A percentile compares a stretch with the other conserved stretches of the same genome.
Evolutionary conservation across 345 rosid species (phyloP).

Genomic region (Lepidium aucheri): DNA sequence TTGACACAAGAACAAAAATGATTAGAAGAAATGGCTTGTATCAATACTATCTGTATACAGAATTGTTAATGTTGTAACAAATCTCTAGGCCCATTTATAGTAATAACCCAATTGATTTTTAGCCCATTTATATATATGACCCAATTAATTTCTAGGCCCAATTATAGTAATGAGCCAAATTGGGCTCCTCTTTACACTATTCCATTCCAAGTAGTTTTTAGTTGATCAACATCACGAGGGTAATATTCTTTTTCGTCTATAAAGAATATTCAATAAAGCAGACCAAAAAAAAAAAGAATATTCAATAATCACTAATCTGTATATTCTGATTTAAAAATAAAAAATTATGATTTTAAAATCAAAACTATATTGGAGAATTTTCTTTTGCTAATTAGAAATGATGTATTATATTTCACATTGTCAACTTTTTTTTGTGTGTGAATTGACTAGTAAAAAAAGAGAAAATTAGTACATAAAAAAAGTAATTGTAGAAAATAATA

Average conservation of each 20-base stretch:
- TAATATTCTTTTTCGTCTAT: too few relatives aligned
- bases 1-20: not conserved
- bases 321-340: too few relatives aligned
- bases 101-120: not conserved
- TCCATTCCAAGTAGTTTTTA: not conserved
- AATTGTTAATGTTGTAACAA: too few relatives aligned
- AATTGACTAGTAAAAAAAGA: not conserved
- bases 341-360: too few relatives aligned
- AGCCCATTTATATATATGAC: not conserved
- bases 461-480: not conserved
- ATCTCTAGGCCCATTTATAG: not conserved
- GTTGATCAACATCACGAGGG: not conserved
- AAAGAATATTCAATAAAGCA: too few relatives aligned
- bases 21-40: not conserved
- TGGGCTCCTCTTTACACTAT: too few relatives aligned
- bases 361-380: too few relatives aligned
- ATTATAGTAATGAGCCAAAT: not conserved
- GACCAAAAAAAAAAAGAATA: too few relatives aligned
- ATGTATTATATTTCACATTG: not conserved
- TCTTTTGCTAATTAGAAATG: not conserved
- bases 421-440: not conserved
- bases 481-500: not conserved
- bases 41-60: too few relatives aligned
- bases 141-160: not conserved
- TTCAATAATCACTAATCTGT: too few relatives aligned